Evolutionary conservation across 352 stramenopile genomes (phyloP), one percentile per base, ranked within the genome.

Genomic region (Phytophthora crassamura): DNA sequence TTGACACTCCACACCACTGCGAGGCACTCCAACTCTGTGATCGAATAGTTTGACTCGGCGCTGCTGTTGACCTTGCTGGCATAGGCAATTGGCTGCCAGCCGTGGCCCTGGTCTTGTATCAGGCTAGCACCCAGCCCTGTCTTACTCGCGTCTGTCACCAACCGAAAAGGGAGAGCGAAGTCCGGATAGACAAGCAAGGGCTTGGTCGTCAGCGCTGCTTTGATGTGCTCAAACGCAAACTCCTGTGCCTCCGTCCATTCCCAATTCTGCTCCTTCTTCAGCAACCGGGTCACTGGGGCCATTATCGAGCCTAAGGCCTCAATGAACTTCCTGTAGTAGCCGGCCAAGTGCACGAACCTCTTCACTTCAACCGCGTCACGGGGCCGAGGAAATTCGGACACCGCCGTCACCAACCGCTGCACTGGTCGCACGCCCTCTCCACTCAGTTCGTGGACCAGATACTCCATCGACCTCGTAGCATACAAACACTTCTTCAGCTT

Each of bases 401-500:
- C 25, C 25, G 25, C 25, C 25, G 25, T 30, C 25, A 30, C 25
- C 25, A 30, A 7, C 3, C 25, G 25, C 3, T 30, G 3, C 25
- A 30, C 25, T 2, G 25, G 25, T 7, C 25, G 25, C 0, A 30
- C 25, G 3, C 25, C 25, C 6, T 30, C 25, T 6, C 3, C 3
- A 6, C 25, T 30, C 25, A 30, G 25, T 4, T 30, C 25, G 6
- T 30, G 25, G 6, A 2, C 25, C 25, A 30, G 6, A 4, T 30
- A 30, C 25, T 30, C 25, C 25, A 30, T 30, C 6, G 4, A 7
- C 25, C 3, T 4, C 4, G 25, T 30, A 2, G 25, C 25, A 30
- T 72, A 76, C 9, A 39, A 4, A 18, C 68, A 72, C 30, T 72
- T 72, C 16, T 47, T 59, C 5, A 50, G 12, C 33, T 72, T 72